Evolutionary conservation across 768 basidiomycete genomes (phyloP).

Genomic region (Collybia sordida): DNA sequence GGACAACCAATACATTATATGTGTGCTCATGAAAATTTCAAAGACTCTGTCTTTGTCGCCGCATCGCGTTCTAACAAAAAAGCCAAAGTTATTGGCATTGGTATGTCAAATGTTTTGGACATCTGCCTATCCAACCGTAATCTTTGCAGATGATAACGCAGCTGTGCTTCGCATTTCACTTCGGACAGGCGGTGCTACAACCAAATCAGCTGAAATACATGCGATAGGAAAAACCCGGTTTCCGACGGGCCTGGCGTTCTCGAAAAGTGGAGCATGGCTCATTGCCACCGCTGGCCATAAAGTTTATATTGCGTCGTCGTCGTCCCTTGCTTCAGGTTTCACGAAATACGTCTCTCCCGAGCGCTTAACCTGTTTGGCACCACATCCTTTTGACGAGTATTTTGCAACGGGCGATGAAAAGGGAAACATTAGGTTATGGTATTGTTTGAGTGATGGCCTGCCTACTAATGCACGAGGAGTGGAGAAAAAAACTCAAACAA

Average conservation of each 20-base stretch:
- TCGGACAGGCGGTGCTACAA: conserved; percentile 41
- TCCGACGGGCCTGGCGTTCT: conserved; percentile 66
- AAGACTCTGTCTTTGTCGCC: conserved; percentile 70
- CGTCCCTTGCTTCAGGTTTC: conserved; percentile 62
- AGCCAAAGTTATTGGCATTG: conserved; percentile 26
- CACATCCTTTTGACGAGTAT: conserved; percentile 88
- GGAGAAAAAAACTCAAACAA: conserved; percentile 81
- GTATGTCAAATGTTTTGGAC: conserved; percentile 18
- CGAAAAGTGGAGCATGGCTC: conserved; percentile 76
- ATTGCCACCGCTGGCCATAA: conserved; percentile 75
- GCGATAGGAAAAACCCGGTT: conserved; percentile 67
- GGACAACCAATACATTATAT: conserved; percentile 69
- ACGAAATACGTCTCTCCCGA: conserved; percentile 85
- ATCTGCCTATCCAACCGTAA: conserved; percentile 8
- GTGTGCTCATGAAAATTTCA: conserved; percentile 68
- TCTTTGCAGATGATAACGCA: conserved; percentile 48
- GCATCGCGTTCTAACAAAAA: conserved; percentile 52
- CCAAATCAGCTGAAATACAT: conserved; percentile 47
- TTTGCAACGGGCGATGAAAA: conserved; percentile 92
- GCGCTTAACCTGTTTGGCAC: conserved; percentile 76
- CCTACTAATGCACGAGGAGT: conserved; percentile 53
- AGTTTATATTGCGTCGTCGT: conserved; percentile 67
- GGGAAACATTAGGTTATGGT: conserved; percentile 89
- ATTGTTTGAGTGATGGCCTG: conserved; percentile 72
- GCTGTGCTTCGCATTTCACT: conserved; percentile 66